Evolutionary conservation across 148 eudicot genomes (phyloP), one percentile per base, ranked within the genome.

Genomic region (Drosera capensis): DNA sequence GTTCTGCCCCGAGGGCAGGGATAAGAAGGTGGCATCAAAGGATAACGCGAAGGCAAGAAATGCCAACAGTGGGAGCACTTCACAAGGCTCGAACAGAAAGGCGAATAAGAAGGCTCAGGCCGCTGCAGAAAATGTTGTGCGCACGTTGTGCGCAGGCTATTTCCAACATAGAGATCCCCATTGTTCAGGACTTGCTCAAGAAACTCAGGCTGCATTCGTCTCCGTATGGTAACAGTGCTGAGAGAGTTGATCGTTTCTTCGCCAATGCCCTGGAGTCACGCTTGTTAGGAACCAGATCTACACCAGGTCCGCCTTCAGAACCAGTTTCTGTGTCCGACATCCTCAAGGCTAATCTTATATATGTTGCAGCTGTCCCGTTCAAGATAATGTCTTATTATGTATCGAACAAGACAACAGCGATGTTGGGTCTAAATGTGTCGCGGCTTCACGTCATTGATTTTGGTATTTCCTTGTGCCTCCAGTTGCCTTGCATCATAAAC

Each of bases 251-350:
- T 3, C 59, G 70, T 63, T 56, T 66, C 38, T 66, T 74, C 56
- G 80, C 75, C 17, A 48, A 70, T 46, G 75, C 56, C 25, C 75
- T 66, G 3, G 74, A 73, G 65, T 73, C 78, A 2, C 74, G 74
- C 1, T 56, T 74, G 34, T 66, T 72, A 8, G 74, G 76, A 14
- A 71, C 6, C n/a, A 65, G 76, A 2, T 51, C 71, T 14, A 45
- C 60, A 3, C 25, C 62, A 26, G 56, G 49, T 30, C 21, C 54
- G 17, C 49, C 45, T 24, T 52, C 39, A 55, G 48, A 42, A 25
- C 57, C 45, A 8, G 46, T 66, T 23, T 54, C 76, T 15, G 47
- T 66, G 21, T 55, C 76, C 0, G 55, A 51, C 0, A 43, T 62
- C 47, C 42, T 71, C 14, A 62, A 62, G 53, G 61, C 68, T 23